Evolutionary conservation across 768 basidiomycete genomes (phyloP), one percentile per base, ranked within the genome.

Genomic region (Boletus sp.): DNA sequence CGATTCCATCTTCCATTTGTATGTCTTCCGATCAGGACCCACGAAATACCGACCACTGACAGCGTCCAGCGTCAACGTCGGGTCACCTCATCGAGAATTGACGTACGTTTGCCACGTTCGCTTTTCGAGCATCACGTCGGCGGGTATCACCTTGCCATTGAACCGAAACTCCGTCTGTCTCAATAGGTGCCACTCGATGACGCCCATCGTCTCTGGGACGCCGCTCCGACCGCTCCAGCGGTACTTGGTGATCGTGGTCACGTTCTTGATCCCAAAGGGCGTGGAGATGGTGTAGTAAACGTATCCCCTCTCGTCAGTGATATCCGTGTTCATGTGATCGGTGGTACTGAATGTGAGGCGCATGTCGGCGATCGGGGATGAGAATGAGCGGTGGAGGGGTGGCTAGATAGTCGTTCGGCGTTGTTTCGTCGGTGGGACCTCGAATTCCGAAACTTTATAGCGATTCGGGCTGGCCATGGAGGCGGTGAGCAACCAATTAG

Each of bases 11-110:
- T 63, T 64, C 76, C 75, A 76, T 18, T 71, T 70, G 62, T 73
- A 76, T 28, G 58, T 56, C 9, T 50, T 62, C 2, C 59, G 63
- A 53, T 75, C 67, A 0, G 65, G 71, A 11, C 71, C 75, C 29
- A 56, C 55, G 50, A 76, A 76, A 17, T 68, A 61, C n/a, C 69
- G 72, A 29, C 66, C 65, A 30, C 75, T 76, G 36, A 8, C 8
- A 6, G 4, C 37, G 32, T 47, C 37, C 7, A 17, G 24, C n/a
- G 29, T 62, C 40, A 61, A 32, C 39, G 11, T 52, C 14, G 2
- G 14, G 17, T 29, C 15, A 12, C 3, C 7, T 29, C 15, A 36
- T 12, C 18, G 14, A 5, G 20, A 39, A 50, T 20, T 20, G 35
- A 59, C 66, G 24, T 39, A 69, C 66, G 51, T 60, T 32, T 41